These are phyloP conservation scores for Phytophthora vignae DNA, from an alignment of 352 stramenopile species.

Conservation along the genomic window DNA sequence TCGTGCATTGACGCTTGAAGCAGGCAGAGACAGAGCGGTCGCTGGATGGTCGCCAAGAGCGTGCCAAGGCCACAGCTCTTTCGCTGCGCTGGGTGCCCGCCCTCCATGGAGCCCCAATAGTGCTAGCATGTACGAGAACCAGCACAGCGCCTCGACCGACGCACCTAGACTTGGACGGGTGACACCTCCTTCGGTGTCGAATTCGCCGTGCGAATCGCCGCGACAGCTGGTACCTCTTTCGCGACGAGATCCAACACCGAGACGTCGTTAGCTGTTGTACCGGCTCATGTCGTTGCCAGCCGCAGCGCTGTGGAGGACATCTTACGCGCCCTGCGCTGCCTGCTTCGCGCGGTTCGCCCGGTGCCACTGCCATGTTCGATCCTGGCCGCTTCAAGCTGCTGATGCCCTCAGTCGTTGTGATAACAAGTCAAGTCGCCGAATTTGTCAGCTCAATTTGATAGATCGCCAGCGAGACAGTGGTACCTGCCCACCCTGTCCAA, in stretches of 20 bases:
- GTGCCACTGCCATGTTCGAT: neutral
- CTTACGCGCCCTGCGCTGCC: neutral
- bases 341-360: neutral
- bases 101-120: no score
- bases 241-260: neutral
- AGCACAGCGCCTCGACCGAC: no score
- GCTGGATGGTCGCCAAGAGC: no score
- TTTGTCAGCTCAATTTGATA: conserved; percentile 8
- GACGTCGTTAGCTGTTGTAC: neutral
- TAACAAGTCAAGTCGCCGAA: conserved; percentile 15
- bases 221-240: neutral
- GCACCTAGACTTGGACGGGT: neutral
- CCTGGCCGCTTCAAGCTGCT: conserved; percentile 15
- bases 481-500: neutral
- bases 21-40: neutral
- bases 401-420: conserved; percentile 8
- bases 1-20: no score
- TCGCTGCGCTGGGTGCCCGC: no score
- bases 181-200: neutral
- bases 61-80: neutral
- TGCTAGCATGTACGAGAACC: no score
- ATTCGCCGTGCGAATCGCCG: neutral
- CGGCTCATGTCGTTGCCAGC: neutral
- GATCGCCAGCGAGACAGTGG: conserved; percentile 9
- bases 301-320: neutral